Conservation (phyloP, 2,329 filamentous ascomycete genomes). For the Aspergillus flavus region DNA sequence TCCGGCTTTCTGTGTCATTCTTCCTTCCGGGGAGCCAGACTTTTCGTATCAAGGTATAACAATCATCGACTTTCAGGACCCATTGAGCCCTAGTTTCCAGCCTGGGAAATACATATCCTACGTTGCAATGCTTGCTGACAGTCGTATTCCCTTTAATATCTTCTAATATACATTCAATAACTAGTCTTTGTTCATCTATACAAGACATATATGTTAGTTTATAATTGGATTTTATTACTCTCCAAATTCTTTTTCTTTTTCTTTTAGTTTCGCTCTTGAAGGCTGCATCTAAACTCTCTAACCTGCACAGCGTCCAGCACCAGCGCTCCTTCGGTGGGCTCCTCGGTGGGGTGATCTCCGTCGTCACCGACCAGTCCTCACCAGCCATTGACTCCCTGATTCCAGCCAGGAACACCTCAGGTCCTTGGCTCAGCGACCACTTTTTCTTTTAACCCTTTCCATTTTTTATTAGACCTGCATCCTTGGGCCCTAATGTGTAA, state of each 20-base stretch:
- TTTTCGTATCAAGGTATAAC: background rate
- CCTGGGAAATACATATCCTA: background rate
- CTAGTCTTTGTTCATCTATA: conserved; percentile 15
- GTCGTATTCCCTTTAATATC: background rate
- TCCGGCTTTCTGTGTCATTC: conserved; percentile 7
- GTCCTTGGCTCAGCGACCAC: conserved; percentile 20
- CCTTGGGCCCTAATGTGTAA: conserved; percentile 12
- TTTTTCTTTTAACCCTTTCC: conserved; percentile 6
- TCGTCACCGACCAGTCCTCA: conserved; percentile 24
- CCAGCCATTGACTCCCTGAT: conserved; percentile 26
- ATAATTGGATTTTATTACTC: background rate
- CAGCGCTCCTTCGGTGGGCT: conserved; percentile 24
- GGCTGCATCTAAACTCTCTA: conserved; percentile 4
- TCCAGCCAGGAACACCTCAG: conserved; percentile 29
- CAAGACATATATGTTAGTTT: background rate
- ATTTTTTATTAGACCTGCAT: conserved; percentile 7
- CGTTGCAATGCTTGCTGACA: conserved; percentile 5
- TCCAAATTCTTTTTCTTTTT: background rate
- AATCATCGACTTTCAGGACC: conserved; percentile 3
- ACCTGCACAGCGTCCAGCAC: conserved; percentile 22
- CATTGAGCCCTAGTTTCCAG: conserved; percentile 8
- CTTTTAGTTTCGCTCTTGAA: background rate
- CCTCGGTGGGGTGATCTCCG: conserved; percentile 29
- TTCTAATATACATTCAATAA: conserved; percentile 9
- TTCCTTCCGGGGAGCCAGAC: conserved; percentile 1